Conservation (phyloP, 73 alveolate species). For the Symbiodinium natans region DNA sequence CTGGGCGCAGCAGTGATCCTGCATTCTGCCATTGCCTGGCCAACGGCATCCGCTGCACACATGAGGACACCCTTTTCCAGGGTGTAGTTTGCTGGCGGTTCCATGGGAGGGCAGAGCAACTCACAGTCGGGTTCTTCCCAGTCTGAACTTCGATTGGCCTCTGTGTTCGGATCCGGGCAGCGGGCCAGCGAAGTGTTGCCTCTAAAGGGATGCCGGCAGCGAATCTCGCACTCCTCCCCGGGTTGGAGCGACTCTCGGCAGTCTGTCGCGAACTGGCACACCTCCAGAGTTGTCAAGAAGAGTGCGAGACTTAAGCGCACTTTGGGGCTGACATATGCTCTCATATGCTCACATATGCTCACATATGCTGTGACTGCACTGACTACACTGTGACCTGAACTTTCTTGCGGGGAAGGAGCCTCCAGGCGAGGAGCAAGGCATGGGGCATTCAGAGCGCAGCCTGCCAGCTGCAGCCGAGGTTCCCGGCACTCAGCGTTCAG, state of each 20-base stretch:
- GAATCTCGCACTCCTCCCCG: conserved; percentile 30
- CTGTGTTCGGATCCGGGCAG: conserved; percentile 70
- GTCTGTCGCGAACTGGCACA: not conserved
- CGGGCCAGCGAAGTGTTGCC: conserved; percentile 29
- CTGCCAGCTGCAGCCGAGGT: conserved; percentile 20
- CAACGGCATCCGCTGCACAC: conserved; percentile 64
- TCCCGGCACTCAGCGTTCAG: conserved; percentile 29
- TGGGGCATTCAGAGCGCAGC: conserved; percentile 51
- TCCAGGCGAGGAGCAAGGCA: conserved; percentile 19
- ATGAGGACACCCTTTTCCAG: not conserved
- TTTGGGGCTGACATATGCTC: too few species aligned
- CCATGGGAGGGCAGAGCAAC: conserved; percentile 43
- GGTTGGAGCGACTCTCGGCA: conserved; percentile 5
- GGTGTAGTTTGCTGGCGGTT: conserved; percentile 30
- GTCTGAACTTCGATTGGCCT: not conserved
- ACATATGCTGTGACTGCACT: too few species aligned
- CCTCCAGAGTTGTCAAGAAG: not conserved
- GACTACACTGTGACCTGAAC: too few species aligned
- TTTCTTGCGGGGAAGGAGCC: too few species aligned
- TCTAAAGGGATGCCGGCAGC: conserved; percentile 36
- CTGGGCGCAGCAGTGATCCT: not conserved
- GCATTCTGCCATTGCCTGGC: conserved; percentile 37
- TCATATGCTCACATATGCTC: too few species aligned
- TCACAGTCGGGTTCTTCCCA: conserved; percentile 54
- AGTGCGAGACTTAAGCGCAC: not conserved